Evolutionary conservation across 2,329 filamentous ascomycete genomes (phyloP).

Genomic region (Penicillium brasilianum): DNA sequence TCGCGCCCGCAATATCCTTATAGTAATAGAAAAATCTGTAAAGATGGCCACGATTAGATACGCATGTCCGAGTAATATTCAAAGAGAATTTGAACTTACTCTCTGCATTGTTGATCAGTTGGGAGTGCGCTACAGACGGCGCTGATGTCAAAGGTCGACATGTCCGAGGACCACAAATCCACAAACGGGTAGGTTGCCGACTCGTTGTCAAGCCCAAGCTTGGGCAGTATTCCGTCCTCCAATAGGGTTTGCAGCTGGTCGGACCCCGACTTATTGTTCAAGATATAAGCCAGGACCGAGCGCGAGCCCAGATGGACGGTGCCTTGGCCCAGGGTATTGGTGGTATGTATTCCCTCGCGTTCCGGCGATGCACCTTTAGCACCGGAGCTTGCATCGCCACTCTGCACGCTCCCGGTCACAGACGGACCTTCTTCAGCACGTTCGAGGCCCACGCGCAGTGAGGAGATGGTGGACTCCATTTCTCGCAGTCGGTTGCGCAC

Average conservation of each 20-base stretch:
- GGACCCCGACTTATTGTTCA: conserved; percentile 58
- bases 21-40: conserved; percentile 61
- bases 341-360: conserved; percentile 64
- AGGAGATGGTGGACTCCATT: conserved; percentile 50
- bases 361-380: conserved; percentile 45
- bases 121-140: conserved; percentile 65
- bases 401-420: conserved; percentile 39
- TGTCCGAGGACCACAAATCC: conserved; percentile 67
- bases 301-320: conserved; percentile 66
- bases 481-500: conserved; percentile 48
- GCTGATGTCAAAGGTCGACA: conserved; percentile 61
- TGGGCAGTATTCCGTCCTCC: conserved; percentile 65
- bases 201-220: conserved; percentile 68
- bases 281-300: conserved; percentile 66
- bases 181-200: conserved; percentile 69
- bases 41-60: conserved; percentile 10
- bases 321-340: conserved; percentile 64
- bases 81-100: conserved; percentile 39
- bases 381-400: conserved; percentile 36
- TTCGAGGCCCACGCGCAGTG: conserved; percentile 47
- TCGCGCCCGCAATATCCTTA: conserved; percentile 62
- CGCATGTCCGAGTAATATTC: neutral
- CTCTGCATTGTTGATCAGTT: conserved; percentile 62
- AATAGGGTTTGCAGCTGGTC: conserved; percentile 59
- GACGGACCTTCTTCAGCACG: conserved; percentile 39